Evolutionary conservation across 208 protist genomes (phyloP), one percentile per base, ranked within the genome.

Genomic region (Crithidia expoeki): DNA sequence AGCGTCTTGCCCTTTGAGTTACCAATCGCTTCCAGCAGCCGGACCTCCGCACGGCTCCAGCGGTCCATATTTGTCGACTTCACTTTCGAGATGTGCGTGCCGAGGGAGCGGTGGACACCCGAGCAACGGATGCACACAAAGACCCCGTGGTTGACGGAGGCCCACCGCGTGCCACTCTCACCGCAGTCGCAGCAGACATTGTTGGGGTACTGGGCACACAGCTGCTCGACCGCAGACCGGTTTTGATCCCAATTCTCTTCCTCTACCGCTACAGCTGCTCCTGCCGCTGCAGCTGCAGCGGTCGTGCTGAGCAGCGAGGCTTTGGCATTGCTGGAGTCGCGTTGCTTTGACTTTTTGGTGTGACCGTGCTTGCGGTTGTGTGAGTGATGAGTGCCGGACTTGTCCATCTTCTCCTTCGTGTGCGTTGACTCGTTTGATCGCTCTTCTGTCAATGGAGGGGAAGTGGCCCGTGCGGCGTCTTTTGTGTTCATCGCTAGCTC

Each of bases 91-190:
- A 98, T 70, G 79, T 98, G 94, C 25, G 91, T 83, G 30, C 97
- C 97, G 7, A 98, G 77, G 11, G 85, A 91, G 65, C 97, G 90
- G 72, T 98, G 97, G 30, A 98, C 88, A 28, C 96, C 96, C 2
- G 94, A 83, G 80, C 97, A 98, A 50, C 94, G 85, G 30, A 97
- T 94, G 73, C 95, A 98, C 11, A 98, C 53, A 73, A 98, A 98
- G 12, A 97, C 79, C 44, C 96, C 96, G 42, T 89, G 74, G 68
- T 96, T 98, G 28, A 95, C 86, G 11, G 84, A 92, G 7, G 94
- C 85, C 96, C 96, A 98, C 17, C 88, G 81, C 28, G 94, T 95
- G 11, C 90, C 86, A 46, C 38, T 76, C 63, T 84, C 83, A 14
- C 80, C 84, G 72, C 93, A 97, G 67, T 97, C 93, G n/a, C 79